These are phyloP conservation scores for Lachancea meyersii DNA, from an alignment of 805 yeast species.

Conservation along the genomic window DNA sequence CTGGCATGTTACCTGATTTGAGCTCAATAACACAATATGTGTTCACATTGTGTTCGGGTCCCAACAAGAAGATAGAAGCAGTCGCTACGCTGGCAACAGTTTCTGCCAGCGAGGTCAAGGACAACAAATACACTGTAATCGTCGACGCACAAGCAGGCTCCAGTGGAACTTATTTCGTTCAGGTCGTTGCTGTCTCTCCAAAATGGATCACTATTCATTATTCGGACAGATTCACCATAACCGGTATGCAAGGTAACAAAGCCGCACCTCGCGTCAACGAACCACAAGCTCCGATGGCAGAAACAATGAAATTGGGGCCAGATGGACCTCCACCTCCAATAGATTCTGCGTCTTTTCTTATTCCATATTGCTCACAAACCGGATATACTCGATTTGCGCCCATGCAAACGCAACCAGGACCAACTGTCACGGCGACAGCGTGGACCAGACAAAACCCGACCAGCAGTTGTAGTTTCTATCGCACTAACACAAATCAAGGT, in stretches of 20 bases:
- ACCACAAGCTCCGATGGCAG: constrained; percentile 36
- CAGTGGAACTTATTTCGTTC: constrained; percentile 65
- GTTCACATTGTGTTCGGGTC: constrained; percentile 65
- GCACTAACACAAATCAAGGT: constrained; percentile 22
- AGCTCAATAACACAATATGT: constrained; percentile 41
- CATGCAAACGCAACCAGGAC: constrained; percentile 83
- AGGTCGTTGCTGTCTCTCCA: constrained; percentile 45
- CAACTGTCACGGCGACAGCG: constrained; percentile 54
- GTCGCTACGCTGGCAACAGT: constrained; percentile 31
- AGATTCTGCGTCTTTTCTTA: constrained; percentile 47
- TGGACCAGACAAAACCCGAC: constrained; percentile 65
- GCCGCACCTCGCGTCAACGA: constrained; percentile 33
- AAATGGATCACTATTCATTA: constrained; percentile 57
- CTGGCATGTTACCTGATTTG: constrained; percentile 42
- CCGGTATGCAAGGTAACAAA: constrained; percentile 68
- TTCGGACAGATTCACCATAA: constrained; percentile 53
- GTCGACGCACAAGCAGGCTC: constrained; percentile 44
- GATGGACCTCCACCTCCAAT: constrained; percentile 13
- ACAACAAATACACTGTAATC: constrained; percentile 34
- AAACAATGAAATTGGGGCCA: constrained; percentile 12
- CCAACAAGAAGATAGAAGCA: constrained; percentile 43
- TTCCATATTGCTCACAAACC: constrained; percentile 70
- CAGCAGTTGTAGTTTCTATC: constrained; percentile 51
- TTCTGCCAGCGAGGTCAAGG: constrained; percentile 30
- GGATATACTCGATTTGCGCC: constrained; percentile 79